These are phyloP conservation scores for Thozetella sp. DNA, from an alignment of 495 filamentous ascomycete genomes.

Conservation along the genomic window DNA sequence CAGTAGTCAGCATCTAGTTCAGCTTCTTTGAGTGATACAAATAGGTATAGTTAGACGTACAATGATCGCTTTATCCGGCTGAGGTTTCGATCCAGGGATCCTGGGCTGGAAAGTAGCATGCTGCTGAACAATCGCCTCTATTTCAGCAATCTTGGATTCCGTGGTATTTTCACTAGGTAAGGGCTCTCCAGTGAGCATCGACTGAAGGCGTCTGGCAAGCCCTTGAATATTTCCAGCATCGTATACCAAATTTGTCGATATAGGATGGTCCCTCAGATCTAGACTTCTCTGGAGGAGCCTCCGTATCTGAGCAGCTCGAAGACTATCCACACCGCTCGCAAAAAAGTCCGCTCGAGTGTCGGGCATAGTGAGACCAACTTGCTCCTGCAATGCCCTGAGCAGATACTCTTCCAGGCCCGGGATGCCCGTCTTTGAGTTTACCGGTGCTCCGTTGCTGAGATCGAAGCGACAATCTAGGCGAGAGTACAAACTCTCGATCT, in stretches of 20 bases:
- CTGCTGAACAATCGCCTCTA: not conserved
- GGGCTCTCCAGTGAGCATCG: constrained; percentile 28
- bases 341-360: constrained; percentile 50
- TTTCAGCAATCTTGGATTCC: not conserved
- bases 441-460: no score
- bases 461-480: constrained; percentile 26
- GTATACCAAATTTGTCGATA: constrained; percentile 49
- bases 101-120: not conserved
- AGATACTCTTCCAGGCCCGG: not conserved
- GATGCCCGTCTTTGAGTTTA: not conserved
- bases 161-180: not conserved
- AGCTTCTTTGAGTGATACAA: not conserved
- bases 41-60: not conserved
- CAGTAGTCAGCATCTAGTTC: constrained; percentile 1
- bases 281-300: constrained; percentile 28
- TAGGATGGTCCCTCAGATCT: constrained; percentile 33
- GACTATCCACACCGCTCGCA: constrained; percentile 52
- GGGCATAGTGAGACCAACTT: not conserved
- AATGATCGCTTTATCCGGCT: not conserved
- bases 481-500: constrained; percentile 48
- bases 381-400: not conserved
- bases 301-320: constrained; percentile 47
- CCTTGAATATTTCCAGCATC: constrained; percentile 48
- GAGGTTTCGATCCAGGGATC: not conserved
- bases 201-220: constrained; percentile 49